Evolutionary conservation across 108 stramenopile species (phyloP), one percentile per base, ranked within the genome.

Genomic region (Cyclotella choctawhatcheeana): DNA sequence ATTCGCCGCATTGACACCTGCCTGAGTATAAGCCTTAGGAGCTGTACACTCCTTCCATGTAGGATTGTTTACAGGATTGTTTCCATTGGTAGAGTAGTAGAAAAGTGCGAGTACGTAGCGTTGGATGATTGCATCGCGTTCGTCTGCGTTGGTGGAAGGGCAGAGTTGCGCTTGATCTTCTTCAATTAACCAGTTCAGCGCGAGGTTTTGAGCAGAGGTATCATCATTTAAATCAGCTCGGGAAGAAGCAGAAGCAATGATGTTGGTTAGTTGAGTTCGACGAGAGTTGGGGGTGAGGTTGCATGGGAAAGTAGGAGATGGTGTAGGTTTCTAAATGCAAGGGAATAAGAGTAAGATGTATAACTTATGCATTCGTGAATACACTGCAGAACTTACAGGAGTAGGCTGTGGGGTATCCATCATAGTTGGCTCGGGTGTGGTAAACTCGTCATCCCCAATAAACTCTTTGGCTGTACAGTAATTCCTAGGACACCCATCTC

Each of bases 41-140:
- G 89, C 88, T 18, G 47, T 51, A 58, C 92, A 93, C 69, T 89
- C 55, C 1, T 26, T 75, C 92, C 89, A 91, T 16, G 32, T 58
- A 1, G 56, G 56, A 58, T 58, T 34, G 18, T 31, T 33, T 7
- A 34, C 17, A 14, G 56, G 56, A 20, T 67, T 22, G 47, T 68
- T 51, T 16, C 75, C 75, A 29, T 62, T 55, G 7, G 75, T 76
- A 7, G 75, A 60, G 30, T 53, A 69, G 31, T 76, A 76, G 37
- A 76, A 76, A 22, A 62, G 32, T 1, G 67, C 65, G 17, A 76
- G 21, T 17, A 51, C 48, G 34, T 76, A 76, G 16, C 74, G 66
- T 67, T 76, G 65, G 0, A 68, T 44, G 21, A 76, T 10, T 4
- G 6, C 26, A 8, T 85, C 71, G n/a, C 33, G 56, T 58, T 58